Evolutionary conservation across 1,139 yeast genomes (phyloP).

Genomic region (Nakaseomyces delphensis): DNA sequence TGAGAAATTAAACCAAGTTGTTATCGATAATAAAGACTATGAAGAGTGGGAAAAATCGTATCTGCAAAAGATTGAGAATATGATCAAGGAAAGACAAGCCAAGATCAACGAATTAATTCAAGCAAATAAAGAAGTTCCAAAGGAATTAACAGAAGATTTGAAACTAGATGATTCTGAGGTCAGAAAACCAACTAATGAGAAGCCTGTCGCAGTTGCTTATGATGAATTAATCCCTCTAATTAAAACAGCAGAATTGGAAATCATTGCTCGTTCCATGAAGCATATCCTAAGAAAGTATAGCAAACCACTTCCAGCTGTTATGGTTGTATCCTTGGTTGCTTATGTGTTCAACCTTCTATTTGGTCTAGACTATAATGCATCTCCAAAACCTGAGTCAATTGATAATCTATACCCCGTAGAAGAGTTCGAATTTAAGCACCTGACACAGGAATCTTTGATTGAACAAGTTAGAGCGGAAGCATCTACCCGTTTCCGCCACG

Average conservation of each 20-base stretch:
- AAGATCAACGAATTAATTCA: constrained; percentile 32
- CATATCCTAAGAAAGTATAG: constrained; percentile 55
- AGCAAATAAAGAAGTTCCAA: constrained; percentile 32
- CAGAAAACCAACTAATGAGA: constrained; percentile 32
- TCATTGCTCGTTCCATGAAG: constrained; percentile 71
- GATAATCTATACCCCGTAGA: constrained; percentile 39
- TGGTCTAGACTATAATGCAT: constrained; percentile 39
- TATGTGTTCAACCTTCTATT: constrained; percentile 70
- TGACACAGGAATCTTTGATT: constrained; percentile 41
- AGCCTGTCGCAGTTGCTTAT: constrained; percentile 24
- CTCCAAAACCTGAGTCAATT: constrained; percentile 39
- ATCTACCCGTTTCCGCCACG: constrained; percentile 50
- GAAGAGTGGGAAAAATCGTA: constrained; percentile 31
- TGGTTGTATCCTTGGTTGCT: constrained; percentile 52
- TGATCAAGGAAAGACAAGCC: constrained; percentile 36
- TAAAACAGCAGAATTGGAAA: constrained; percentile 51
- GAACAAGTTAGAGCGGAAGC: constrained; percentile 46
- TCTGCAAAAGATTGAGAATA: constrained; percentile 32
- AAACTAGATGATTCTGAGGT: constrained; percentile 33
- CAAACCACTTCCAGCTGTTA: constrained; percentile 41
- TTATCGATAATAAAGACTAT: constrained; percentile 31
- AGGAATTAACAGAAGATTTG: constrained; percentile 31
- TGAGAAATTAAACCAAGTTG: constrained; percentile 24
- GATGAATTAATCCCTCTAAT: constrained; percentile 40
- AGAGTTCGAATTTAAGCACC: constrained; percentile 37